Conservation (phyloP, 495 filamentous ascomycete species). For the Penicillium lagena region DNA sequence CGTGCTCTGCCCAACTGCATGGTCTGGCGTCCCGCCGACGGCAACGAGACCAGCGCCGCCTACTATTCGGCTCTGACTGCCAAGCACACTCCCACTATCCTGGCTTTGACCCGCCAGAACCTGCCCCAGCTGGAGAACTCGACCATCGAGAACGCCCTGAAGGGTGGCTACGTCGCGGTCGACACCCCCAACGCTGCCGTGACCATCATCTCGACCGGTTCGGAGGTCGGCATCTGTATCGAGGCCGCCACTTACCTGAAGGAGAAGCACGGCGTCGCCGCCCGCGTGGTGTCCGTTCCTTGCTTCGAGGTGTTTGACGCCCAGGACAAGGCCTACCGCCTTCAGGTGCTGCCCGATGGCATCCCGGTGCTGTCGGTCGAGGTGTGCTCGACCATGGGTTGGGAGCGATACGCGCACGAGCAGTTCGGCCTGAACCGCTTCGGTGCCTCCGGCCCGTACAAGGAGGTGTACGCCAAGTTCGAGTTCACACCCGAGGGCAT, state of each 20-base stretch:
- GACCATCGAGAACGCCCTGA: slow-evolving; percentile 75
- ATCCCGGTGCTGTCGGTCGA: slow-evolving; percentile 93
- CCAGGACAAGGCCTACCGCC: slow-evolving; percentile 88
- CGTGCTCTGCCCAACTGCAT: slow-evolving; percentile 98
- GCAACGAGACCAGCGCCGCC: slow-evolving; percentile 95
- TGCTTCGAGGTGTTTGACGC: slow-evolving; percentile 97
- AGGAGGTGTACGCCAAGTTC: slow-evolving; percentile 99
- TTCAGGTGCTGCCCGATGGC: slow-evolving; percentile 85
- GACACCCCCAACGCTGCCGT: slow-evolving; percentile 79
- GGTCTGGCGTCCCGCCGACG: slow-evolving; percentile 99
- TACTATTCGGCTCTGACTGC: slow-evolving; percentile 94
- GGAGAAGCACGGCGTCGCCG: slow-evolving; percentile 79
- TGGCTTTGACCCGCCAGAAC: slow-evolving; percentile 96
- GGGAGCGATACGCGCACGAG: slow-evolving; percentile 98
- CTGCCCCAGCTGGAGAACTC: slow-evolving; percentile 95
- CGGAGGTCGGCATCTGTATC: slow-evolving; percentile 89
- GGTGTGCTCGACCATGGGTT: slow-evolving; percentile 87
- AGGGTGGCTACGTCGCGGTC: slow-evolving; percentile 89
- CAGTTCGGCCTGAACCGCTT: slow-evolving; percentile 99
- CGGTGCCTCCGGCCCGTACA: slow-evolving; percentile 93
- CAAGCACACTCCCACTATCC: slow-evolving; percentile 83
- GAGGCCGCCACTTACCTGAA: slow-evolving; percentile 87
- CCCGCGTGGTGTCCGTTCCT: slow-evolving; percentile 91
- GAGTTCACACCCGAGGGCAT: slow-evolving; percentile 97
- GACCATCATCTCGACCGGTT: slow-evolving; percentile 91